Base-by-base conservation (phyloP, 805 yeast species). In the Ogataea zsoltii region DNA sequence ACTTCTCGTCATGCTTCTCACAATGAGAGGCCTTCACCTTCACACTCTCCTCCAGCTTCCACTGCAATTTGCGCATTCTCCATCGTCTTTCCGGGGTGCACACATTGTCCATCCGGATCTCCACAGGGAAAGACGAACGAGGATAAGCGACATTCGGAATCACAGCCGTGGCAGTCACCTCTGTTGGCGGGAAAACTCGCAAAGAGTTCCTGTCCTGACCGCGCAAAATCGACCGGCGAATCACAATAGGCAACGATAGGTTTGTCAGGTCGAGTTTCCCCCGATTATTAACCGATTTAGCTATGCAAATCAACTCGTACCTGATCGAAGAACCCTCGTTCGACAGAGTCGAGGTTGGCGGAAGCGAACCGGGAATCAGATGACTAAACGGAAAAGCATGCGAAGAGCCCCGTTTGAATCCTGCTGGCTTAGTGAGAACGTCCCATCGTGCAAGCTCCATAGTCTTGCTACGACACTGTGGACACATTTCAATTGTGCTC, bases 151-250 rank as follows among this genome's bases (percentile, higher is more conserved):
- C 96, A 51, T 86, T 86, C 2, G 99, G 99, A 40, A 94, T 70
- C 13, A 83, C 85, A 7, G 96, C 94, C 21, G 85, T 80, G 6
- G 96, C 95, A 2, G 89, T 83, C 30, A 94, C 83, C 34, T 85
- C 87, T 0, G 98, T 92, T 7, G 99, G 98, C 1, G 99, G 99
- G 66, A 94, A 94, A 1, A 94, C 88, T 49, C 99, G 77, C 31
- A 89, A 68, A 1, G 96, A 88, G 59, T 87, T 88, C 55, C 90
- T 75, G 61, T 91, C 97, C 2, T 88, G 87, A 6, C 94, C 92
- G 37, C 88, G 71, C 18, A 88, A 63, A 25, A 92, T 79, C 46
- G 95, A 85, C 56, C 99, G 76, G 36, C 85, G 75, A 2, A 94
- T 73, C 53, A 83, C 76, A 7, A 94, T 63, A 0, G 96, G 95